Percentiles rank a stretch among this genome's conserved stretches.
phyloP scores from a whole-genome alignment of 116 monocot genomes.

The Cymodocea nodosa region DNA sequence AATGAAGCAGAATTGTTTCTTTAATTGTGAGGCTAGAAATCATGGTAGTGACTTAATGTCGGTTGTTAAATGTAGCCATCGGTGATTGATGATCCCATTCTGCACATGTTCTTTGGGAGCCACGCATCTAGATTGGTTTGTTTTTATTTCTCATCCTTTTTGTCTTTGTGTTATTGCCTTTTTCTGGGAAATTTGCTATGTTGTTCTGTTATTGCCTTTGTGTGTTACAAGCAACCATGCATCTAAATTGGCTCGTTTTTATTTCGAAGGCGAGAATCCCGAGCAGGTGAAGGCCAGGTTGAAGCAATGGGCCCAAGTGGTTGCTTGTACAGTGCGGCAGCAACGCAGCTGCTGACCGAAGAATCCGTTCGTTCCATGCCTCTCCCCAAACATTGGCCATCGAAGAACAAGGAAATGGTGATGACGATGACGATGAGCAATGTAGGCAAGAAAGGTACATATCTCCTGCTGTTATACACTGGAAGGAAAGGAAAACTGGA shows the following conservation, averaged over 20 bases:
- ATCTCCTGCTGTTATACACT: too few species aligned
- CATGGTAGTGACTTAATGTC: neutral
- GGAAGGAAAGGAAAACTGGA: too few species aligned
- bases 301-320: conserved; percentile 85
- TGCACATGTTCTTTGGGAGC: neutral
- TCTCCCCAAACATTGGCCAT: too few species aligned
- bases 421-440: too few species aligned
- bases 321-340: conserved; percentile 52
- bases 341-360: conserved; percentile 4
- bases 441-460: too few species aligned
- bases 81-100: neutral
- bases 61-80: neutral
- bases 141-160: conserved; percentile 3
- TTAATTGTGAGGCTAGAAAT: neutral
- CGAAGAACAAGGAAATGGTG: too few species aligned
- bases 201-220: too few species aligned
- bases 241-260: too few species aligned
- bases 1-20: too few species aligned
- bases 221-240: too few species aligned
- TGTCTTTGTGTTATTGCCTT: neutral
- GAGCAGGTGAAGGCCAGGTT: conserved; percentile 48
- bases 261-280: conserved; percentile 48
- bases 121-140: neutral
- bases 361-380: too few species aligned
- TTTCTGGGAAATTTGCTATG: too few species aligned